phyloP scores from a whole-genome alignment of 163 green algal genomes.

The Scenedesmus sp. region DNA sequence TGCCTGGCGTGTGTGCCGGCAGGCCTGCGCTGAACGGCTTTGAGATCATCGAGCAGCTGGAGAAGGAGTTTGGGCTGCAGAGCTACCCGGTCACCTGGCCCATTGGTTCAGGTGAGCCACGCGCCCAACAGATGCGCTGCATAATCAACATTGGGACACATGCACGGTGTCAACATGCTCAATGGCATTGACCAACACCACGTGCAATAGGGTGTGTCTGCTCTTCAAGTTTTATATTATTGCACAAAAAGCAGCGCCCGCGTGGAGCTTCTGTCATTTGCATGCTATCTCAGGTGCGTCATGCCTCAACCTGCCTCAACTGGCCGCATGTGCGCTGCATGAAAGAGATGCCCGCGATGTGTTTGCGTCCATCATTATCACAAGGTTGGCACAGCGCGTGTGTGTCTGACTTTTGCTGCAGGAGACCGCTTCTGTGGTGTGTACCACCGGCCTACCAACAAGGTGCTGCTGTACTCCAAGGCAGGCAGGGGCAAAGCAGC shows the following conservation, averaged over 20 bases:
- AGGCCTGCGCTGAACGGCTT: constrained; percentile 76
- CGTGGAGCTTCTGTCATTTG: too few species aligned
- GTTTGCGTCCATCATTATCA: too few species aligned
- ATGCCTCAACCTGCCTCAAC: too few species aligned
- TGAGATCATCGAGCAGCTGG: constrained; percentile 88
- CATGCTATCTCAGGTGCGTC: too few species aligned
- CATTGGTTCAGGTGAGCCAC: constrained; percentile 74
- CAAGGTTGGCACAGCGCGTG: background rate
- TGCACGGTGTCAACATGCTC: too few species aligned
- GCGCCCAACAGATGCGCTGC: background rate
- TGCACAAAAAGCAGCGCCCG: too few species aligned
- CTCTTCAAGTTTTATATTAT: too few species aligned
- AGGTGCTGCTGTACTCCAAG: constrained; percentile 50
- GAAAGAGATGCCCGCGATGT: too few species aligned
- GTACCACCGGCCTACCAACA: constrained; percentile 74
- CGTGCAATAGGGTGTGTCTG: too few species aligned
- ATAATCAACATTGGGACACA: too few species aligned
- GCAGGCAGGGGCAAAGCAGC: constrained; percentile 25
- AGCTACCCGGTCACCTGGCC: constrained; percentile 87
- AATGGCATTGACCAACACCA: too few species aligned
- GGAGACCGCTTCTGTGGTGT: constrained; percentile 77
- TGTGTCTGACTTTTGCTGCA: background rate
- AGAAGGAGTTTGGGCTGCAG: constrained; percentile 85
- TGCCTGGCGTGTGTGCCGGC: constrained; percentile 53
- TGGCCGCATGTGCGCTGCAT: too few species aligned